phyloP scores from a whole-genome alignment of 139 green algal genomes.

The Micractinium conductrix region DNA sequence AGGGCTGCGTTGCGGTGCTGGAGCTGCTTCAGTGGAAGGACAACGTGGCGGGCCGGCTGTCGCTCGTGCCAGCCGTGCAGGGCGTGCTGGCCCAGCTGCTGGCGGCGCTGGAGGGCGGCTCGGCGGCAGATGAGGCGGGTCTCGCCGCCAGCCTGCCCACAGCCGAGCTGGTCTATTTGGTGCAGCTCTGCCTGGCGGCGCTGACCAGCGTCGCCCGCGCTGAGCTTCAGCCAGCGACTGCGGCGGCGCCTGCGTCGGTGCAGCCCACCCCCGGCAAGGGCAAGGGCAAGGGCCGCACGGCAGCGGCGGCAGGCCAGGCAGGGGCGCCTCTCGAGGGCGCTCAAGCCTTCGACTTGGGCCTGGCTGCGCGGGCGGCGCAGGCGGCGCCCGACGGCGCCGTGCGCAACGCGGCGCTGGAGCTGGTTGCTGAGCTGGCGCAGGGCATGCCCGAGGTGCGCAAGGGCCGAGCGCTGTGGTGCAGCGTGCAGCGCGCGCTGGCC shows the following conservation, averaged over 20 bases:
- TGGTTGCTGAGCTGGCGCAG: conserved; percentile 62
- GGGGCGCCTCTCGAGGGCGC: too few species aligned
- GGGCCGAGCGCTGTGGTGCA: too few species aligned
- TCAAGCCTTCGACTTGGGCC: conserved; percentile 50
- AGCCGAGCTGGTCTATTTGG: conserved; percentile 57
- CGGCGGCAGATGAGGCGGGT: not conserved
- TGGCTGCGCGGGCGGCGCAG: conserved; percentile 64
- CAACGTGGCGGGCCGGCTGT: conserved; percentile 8
- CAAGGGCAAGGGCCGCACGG: conserved; percentile 11
- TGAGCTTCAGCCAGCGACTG: not conserved
- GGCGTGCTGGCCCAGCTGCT: conserved; percentile 39
- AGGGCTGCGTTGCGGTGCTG: conserved; percentile 42
- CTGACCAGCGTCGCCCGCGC: conserved; percentile 50
- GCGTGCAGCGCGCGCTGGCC: too few species aligned
- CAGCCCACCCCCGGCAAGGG: not conserved
- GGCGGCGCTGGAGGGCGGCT: conserved; percentile 24
- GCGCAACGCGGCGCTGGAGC: conserved; percentile 71
- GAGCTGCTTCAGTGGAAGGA: conserved; percentile 76
- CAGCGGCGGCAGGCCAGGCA: conserved; percentile 2
- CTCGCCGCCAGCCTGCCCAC: not conserved
- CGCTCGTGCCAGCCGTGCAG: conserved; percentile 41
- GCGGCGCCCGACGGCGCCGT: conserved; percentile 64
- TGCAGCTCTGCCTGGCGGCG: conserved; percentile 62
- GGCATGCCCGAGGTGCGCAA: conserved; percentile 20
- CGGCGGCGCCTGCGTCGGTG: not conserved